Conservation (phyloP, 129 eudicot species). For the Erigeron canadensis region DNA sequence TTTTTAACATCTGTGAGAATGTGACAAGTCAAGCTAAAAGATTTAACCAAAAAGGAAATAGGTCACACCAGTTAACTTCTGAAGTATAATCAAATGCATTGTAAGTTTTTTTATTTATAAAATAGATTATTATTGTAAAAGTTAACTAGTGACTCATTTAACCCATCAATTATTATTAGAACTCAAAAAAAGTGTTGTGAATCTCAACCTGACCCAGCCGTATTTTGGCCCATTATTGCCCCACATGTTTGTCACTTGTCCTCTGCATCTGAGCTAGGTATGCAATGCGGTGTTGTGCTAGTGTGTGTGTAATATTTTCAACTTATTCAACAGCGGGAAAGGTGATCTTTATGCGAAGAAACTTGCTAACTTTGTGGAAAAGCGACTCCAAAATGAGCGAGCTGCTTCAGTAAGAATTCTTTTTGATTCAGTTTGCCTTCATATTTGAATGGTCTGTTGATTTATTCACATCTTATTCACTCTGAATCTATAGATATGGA, state of each 20-base stretch:
- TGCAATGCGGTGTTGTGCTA: not conserved
- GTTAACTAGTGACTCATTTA: not conserved
- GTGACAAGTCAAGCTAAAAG: not conserved
- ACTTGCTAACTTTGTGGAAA: constrained; percentile 92
- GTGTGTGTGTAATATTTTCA: constrained; percentile 17
- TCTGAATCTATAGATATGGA: constrained; percentile 73
- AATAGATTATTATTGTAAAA: not conserved
- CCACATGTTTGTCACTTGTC: not conserved
- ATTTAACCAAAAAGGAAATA: not conserved
- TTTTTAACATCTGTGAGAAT: not conserved
- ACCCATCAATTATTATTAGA: not conserved
- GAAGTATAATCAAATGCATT: not conserved
- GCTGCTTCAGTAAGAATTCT: constrained; percentile 82
- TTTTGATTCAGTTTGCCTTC: not conserved
- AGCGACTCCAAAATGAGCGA: constrained; percentile 79
- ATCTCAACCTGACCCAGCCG: not conserved
- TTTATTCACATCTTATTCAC: not conserved
- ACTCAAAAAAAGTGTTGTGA: not conserved
- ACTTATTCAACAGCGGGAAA: constrained; percentile 57
- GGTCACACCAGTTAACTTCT: too few relatives aligned
- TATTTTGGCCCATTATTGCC: not conserved
- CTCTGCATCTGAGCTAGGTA: not conserved
- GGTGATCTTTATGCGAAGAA: constrained; percentile 97
- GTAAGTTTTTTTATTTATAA: not conserved
- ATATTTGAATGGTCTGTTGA: not conserved